These are phyloP conservation scores for Phytopythium aichiense DNA, from an alignment of 352 stramenopile genomes.

Conservation along the genomic window DNA sequence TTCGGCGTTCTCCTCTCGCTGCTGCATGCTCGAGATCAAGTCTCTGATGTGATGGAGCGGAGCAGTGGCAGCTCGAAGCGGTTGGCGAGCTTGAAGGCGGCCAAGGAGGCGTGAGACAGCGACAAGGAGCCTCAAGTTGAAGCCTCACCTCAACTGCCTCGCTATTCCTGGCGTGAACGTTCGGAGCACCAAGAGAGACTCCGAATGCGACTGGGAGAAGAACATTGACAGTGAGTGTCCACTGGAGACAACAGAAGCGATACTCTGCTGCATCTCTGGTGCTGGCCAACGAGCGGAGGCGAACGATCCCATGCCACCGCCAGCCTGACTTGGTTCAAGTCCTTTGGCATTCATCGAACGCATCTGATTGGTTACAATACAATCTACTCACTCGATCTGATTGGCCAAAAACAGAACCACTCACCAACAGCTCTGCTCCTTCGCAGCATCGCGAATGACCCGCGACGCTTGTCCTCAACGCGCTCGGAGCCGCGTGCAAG, in stretches of 20 bases:
- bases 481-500: no score
- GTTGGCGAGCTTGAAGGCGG: neutral
- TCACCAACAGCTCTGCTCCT: no score
- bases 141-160: neutral
- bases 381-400: neutral
- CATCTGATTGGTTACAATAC: neutral
- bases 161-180: constrained; percentile 1
- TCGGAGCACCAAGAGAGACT: neutral
- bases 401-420: neutral
- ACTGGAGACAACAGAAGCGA: neutral
- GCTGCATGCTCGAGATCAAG: neutral
- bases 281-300: neutral
- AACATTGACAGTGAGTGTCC: no score
- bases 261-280: no score
- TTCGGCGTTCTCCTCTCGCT: neutral
- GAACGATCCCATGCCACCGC: neutral
- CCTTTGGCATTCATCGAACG: neutral
- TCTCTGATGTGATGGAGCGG: no score
- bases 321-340: neutral
- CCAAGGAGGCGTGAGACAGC: neutral
- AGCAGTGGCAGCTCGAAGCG: neutral
- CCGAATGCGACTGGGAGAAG: neutral
- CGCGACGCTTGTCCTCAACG: no score
- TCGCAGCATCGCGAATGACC: no score
- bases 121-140: neutral